A percentile compares a stretch with the other conserved stretches of the same genome.
These are phyloP conservation scores for Dothistroma septosporum DNA, from an alignment of 2,329 filamentous ascomycete species.

Conservation along the genomic window DNA sequence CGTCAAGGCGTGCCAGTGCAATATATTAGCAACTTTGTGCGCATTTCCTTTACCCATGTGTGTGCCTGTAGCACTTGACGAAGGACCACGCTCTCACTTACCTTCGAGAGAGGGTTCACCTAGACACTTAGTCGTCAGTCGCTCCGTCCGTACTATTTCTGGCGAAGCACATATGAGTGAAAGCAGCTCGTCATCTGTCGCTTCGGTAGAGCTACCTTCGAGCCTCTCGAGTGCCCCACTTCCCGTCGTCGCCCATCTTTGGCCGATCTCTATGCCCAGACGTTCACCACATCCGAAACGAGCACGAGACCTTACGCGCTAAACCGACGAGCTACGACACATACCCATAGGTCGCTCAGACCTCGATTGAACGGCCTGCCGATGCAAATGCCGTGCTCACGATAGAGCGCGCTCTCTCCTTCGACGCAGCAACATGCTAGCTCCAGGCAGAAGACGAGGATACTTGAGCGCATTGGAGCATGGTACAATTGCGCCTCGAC, in stretches of 20 bases:
- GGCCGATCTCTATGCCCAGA: background rate
- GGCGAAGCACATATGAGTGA: no score
- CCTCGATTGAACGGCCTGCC: background rate
- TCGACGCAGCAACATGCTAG: constrained; percentile 9
- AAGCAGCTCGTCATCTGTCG: background rate
- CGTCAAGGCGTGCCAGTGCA: constrained; percentile 16
- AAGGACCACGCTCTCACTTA: constrained; percentile 13
- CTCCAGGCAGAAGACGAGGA: background rate
- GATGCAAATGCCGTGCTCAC: background rate
- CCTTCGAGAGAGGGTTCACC: no score
- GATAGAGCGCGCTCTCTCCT: background rate
- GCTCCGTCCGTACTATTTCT: no score
- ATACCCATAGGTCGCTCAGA: background rate
- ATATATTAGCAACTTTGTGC: constrained; percentile 15
- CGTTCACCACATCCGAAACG: background rate
- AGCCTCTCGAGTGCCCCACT: background rate
- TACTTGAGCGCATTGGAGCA: constrained; percentile 3
- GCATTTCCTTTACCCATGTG: constrained; percentile 9
- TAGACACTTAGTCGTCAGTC: no score
- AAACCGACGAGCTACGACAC: background rate
- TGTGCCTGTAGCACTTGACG: constrained; percentile 6
- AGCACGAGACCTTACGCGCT: background rate
- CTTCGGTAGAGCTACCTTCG: background rate
- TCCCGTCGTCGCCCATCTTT: background rate
- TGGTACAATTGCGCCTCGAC: background rate